phyloP scores from a whole-genome alignment of 352 stramenopile genomes.

The Pythium sp. region DNA sequence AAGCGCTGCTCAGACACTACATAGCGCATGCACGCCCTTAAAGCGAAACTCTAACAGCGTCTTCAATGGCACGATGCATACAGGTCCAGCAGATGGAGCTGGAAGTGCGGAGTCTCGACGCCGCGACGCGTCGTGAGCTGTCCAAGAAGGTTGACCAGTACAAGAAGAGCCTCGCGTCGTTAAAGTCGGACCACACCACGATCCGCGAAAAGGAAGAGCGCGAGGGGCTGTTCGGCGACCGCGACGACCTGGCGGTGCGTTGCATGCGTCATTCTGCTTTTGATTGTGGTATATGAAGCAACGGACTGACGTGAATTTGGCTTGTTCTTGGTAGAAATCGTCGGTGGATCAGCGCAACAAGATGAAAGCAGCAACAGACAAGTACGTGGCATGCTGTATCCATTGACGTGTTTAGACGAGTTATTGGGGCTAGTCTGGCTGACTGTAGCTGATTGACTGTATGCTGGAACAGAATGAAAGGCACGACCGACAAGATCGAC shows the following conservation, averaged over 20 bases:
- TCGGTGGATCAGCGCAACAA: constrained; percentile 69
- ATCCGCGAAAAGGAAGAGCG: constrained; percentile 84
- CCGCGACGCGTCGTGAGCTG: constrained; percentile 75
- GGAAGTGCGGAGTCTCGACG: constrained; percentile 81
- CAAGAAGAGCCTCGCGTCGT: constrained; percentile 84
- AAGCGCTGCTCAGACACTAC: constrained; percentile 9
- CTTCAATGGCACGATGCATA: not conserved
- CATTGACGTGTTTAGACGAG: not conserved
- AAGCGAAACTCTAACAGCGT: not conserved
- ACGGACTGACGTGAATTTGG: not conserved
- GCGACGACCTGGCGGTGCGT: constrained; percentile 55
- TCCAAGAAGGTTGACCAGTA: constrained; percentile 90
- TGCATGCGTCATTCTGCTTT: not conserved
- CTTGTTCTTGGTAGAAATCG: constrained; percentile 30
- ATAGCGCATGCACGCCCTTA: not conserved
- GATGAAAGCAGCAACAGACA: constrained; percentile 80
- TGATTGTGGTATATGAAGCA: not conserved
- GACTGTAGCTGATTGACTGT: not conserved
- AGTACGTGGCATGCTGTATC: constrained; percentile 35
- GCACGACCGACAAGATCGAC: constrained; percentile 78
- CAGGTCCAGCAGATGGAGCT: constrained; percentile 89
- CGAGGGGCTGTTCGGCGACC: constrained; percentile 80
- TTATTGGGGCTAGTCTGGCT: not conserved
- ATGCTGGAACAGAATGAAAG: constrained; percentile 62
- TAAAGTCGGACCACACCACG: constrained; percentile 76